Evolutionary conservation across 1,139 yeast genomes (phyloP).

Genomic region (Scheffersomyces titani): DNA sequence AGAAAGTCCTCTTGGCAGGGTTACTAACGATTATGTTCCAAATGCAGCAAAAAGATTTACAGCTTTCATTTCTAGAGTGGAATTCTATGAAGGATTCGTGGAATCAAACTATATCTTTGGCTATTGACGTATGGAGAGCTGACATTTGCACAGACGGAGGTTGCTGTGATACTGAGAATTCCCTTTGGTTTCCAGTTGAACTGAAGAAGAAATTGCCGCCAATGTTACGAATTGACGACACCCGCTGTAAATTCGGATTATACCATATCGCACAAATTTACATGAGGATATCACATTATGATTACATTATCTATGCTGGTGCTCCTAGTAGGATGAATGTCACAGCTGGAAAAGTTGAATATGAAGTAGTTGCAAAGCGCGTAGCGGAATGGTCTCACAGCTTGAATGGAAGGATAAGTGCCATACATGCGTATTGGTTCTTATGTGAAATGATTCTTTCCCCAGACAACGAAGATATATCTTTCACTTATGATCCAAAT

Average conservation of each 20-base stretch:
- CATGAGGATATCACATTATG: conserved; percentile 15
- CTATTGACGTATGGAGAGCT: conserved; percentile 60
- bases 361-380: conserved; percentile 9
- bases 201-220: conserved; percentile 17
- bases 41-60: conserved; percentile 72
- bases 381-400: conserved; percentile 11
- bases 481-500: conserved; percentile 44
- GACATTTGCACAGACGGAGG: conserved; percentile 29
- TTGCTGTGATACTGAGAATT: conserved; percentile 30
- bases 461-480: conserved; percentile 22
- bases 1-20: conserved; percentile 67
- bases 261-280: conserved; percentile 15
- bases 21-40: conserved; percentile 66
- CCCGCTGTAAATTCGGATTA: conserved; percentile 49
- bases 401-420: conserved; percentile 10
- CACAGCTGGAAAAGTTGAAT: conserved; percentile 10
- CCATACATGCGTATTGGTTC: conserved; percentile 12
- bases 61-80: conserved; percentile 41
- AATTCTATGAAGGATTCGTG: conserved; percentile 46
- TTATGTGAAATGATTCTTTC: conserved; percentile 16
- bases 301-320: conserved; percentile 15
- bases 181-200: conserved; percentile 16
- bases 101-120: conserved; percentile 64
- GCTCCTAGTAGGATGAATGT: conserved; percentile 17
- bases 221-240: conserved; percentile 24